Conservation (phyloP, 202 grass and related monocot species). For the Alloteropsis angusta region DNA sequence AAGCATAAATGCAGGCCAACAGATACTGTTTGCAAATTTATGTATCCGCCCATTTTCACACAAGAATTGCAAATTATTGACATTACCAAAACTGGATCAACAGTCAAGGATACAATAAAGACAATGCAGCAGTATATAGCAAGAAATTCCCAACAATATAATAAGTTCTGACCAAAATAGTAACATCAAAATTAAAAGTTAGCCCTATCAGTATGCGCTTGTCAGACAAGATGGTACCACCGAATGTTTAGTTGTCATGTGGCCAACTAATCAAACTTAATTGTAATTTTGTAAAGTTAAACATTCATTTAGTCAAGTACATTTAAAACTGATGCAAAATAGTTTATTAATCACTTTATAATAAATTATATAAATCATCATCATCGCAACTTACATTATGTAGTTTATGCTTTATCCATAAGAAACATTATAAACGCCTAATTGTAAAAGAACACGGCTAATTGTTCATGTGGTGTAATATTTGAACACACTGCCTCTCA, state of each 20-base stretch:
- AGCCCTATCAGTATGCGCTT: neutral
- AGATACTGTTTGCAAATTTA: conserved; percentile 94
- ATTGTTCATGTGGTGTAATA: neutral
- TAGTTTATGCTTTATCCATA: neutral
- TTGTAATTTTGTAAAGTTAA: neutral
- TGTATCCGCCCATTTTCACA: conserved; percentile 95
- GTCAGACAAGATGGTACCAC: neutral
- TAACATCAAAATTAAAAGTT: neutral
- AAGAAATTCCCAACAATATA: conserved; percentile 14
- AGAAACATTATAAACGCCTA: neutral
- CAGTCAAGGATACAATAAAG: conserved; percentile 47
- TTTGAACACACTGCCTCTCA: neutral
- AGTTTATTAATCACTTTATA: neutral
- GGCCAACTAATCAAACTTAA: neutral
- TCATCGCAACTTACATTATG: neutral
- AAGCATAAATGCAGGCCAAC: conserved; percentile 90
- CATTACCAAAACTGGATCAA: conserved; percentile 77
- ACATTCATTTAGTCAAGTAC: neutral
- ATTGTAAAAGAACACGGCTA: neutral
- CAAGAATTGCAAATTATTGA: conserved; percentile 91
- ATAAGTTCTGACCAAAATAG: conserved; percentile 3
- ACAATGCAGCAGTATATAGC: neutral
- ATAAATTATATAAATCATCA: neutral
- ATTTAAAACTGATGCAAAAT: neutral
- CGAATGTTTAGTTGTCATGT: neutral